Percentiles rank a stretch among this genome's conserved stretches.
Evolutionary conservation across 1,284 basidiomycete species (phyloP).

Genomic region (Kalmanozyma brasiliensis): DNA sequence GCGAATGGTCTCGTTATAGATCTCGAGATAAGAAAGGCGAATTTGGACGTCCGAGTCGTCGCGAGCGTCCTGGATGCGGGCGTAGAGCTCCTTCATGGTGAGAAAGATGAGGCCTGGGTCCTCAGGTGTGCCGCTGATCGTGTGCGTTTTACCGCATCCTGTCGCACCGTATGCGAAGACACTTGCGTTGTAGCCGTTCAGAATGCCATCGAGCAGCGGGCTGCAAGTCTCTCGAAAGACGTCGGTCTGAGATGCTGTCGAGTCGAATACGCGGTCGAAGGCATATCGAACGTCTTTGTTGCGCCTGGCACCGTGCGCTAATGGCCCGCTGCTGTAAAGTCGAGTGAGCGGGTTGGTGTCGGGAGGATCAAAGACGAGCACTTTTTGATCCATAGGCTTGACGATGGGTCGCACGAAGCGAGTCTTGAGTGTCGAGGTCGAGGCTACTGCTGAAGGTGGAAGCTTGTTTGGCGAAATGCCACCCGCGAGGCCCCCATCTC

Average conservation of each 20-base stretch:
- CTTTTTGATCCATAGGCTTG: conserved; percentile 63
- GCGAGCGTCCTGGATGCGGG: conserved; percentile 57
- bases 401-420: conserved; percentile 64
- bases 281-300: conserved; percentile 65
- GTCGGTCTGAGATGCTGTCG: conserved; percentile 53
- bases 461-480: conserved; percentile 55
- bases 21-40: conserved; percentile 66
- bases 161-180: conserved; percentile 68
- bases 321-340: conserved; percentile 35
- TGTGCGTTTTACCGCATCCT: conserved; percentile 68
- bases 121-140: conserved; percentile 62
- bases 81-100: conserved; percentile 67
- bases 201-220: conserved; percentile 61
- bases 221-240: conserved; percentile 64
- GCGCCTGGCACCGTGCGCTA: conserved; percentile 38
- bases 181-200: conserved; percentile 66
- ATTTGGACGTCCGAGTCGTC: conserved; percentile 63
- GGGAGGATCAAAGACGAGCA: conserved; percentile 67
- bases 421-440: conserved; percentile 28
- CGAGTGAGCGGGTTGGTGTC: conserved; percentile 57
- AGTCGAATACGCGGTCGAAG: conserved; percentile 65
- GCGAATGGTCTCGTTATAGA: conserved; percentile 67
- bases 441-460: conserved; percentile 18
- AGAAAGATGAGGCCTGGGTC: conserved; percentile 67
- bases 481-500: conserved; percentile 64